Conservation (phyloP, 495 filamentous ascomycete species). For the Hypoxylon trugodes region DNA sequence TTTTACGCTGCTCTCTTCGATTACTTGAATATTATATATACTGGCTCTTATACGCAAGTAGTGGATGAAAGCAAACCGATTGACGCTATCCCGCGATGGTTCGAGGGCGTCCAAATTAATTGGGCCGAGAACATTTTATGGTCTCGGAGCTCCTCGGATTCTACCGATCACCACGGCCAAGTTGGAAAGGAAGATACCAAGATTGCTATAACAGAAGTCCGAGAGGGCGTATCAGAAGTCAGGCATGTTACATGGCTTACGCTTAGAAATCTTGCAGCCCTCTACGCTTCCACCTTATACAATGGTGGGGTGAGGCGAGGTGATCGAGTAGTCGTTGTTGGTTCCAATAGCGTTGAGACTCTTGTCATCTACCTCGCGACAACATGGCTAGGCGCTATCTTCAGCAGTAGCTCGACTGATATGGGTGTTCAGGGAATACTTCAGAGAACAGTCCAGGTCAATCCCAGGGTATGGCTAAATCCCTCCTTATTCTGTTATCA, state of each 20-base stretch:
- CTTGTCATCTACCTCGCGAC: conserved; percentile 70
- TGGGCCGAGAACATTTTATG: conserved; percentile 72
- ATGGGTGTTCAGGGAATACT: conserved; percentile 81
- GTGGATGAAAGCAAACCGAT: conserved; percentile 74
- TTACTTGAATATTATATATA: conserved; percentile 65
- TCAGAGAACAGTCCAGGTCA: conserved; percentile 74
- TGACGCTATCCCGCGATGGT: conserved; percentile 73
- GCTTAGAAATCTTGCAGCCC: conserved; percentile 63
- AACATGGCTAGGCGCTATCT: conserved; percentile 72
- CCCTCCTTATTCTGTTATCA: not conserved
- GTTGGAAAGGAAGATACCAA: conserved; percentile 72
- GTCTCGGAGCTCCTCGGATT: conserved; percentile 46
- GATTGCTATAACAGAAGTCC: conserved; percentile 73
- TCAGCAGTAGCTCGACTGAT: conserved; percentile 77
- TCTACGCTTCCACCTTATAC: conserved; percentile 68
- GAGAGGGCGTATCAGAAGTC: conserved; percentile 69
- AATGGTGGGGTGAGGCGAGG: conserved; percentile 69
- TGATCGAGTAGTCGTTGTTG: conserved; percentile 76
- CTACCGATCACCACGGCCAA: conserved; percentile 48
- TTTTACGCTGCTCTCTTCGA: conserved; percentile 76
- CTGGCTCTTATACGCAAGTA: conserved; percentile 64
- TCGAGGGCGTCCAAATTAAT: conserved; percentile 69
- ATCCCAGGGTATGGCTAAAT: conserved; percentile 59
- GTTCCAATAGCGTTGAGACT: conserved; percentile 77
- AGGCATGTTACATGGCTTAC: conserved; percentile 69